Base-by-base conservation (phyloP, 306 rosid species). In the Gleditsia sinensis region DNA sequence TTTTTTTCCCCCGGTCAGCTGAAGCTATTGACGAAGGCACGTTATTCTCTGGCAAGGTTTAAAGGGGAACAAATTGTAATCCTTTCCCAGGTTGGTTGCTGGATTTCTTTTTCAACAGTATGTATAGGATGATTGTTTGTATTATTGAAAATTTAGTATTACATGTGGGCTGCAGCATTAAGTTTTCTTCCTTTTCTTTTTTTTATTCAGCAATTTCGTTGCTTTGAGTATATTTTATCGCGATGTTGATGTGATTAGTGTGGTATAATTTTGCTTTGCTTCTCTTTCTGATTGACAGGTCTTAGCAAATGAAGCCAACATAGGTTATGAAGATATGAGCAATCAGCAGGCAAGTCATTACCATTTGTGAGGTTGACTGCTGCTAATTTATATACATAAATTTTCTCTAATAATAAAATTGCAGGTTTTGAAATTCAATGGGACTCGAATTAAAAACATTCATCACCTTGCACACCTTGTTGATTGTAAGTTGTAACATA, bases 271-370 rank as follows among this genome's bases (percentile, higher is more conserved):
- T 73, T 50, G 10, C 36, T 67, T 23, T 70, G 32, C 75, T 51
- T 30, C 7, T 53, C 10, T 66, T 72, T 72, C 33, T 56, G 16
- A 33, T 60, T 19, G 20, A 49, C 67, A 94, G 99, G 96, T 94
- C 72, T 85, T 94, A 53, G 97, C 99, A 56, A 88, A 88, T 68
- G 95, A 94, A 74, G 92, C 82, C 72, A 94, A 94, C 83, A 86
- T 94, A 74, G 99, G 99, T 30, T 94, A 94, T 16, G 99, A 94
- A 78, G 95, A 90, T 82, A 88, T 94, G 99, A 49, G 91, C 84
- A 94, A 94, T 83, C 96, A 82, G 79, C 99, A 94, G 96, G 97
- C 82, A 89, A 81, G 90, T 83, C 33, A 56, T 34, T 69, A 51
- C 30, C 45, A 36, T 49, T 27, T 43, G 12, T 42, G 30, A 43